Evolutionary conservation across 2,329 filamentous ascomycete species (phyloP).

Genomic region (Cladosporium oxysporum): DNA sequence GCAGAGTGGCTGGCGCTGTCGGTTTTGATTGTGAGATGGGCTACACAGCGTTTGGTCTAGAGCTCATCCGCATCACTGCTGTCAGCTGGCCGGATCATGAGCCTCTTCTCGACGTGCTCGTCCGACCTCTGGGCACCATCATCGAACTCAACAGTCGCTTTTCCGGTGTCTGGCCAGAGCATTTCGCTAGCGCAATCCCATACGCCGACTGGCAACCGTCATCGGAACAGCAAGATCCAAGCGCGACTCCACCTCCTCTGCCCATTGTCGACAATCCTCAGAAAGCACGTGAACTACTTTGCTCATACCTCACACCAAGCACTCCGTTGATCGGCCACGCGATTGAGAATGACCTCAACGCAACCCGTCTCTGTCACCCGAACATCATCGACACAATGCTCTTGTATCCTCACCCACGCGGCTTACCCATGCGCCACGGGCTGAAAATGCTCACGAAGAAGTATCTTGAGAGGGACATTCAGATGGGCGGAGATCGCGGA

Average conservation of each 20-base stretch:
- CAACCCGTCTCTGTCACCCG: conserved; percentile 79
- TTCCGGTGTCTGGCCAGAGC: conserved; percentile 80
- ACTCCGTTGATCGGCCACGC: conserved; percentile 92
- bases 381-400: conserved; percentile 83
- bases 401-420: conserved; percentile 75
- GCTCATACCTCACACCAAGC: conserved; percentile 69
- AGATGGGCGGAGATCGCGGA: conserved; percentile 65
- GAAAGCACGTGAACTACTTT: conserved; percentile 73
- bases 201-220: conserved; percentile 43
- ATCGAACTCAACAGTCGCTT: conserved; percentile 90
- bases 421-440: conserved; percentile 74
- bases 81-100: conserved; percentile 81
- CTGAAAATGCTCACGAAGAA: conserved; percentile 72
- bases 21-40: conserved; percentile 98
- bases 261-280: conserved; percentile 75
- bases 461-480: conserved; percentile 75
- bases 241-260: conserved; percentile 42
- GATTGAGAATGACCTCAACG: conserved; percentile 92
- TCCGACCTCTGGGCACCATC: conserved; percentile 78
- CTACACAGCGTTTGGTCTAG: conserved; percentile 84
- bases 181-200: conserved; percentile 68
- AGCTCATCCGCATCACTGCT: conserved; percentile 86
- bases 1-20: conserved; percentile 58
- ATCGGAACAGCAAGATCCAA: background rate
- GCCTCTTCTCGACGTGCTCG: conserved; percentile 78